These are phyloP conservation scores for Pseudogymnoascus sp. DNA, from an alignment of 2,329 filamentous ascomycete species.

Conservation along the genomic window DNA sequence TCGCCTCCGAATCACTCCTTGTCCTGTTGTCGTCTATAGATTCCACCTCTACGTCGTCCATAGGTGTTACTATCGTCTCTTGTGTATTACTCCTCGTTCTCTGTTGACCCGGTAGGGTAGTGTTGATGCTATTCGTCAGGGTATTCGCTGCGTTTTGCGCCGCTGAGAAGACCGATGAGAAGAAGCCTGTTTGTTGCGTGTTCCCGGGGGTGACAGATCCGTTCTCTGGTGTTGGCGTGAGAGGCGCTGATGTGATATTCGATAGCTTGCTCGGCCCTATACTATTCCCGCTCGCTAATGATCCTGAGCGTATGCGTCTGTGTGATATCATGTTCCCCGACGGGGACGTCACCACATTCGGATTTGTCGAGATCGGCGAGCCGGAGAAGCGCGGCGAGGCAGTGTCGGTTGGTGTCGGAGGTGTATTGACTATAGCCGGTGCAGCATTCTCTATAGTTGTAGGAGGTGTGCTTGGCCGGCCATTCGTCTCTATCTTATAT, in stretches of 20 bases:
- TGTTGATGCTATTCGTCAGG: slow-evolving; percentile 66
- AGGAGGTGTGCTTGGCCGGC: slow-evolving; percentile 24
- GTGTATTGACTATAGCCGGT: slow-evolving; percentile 56
- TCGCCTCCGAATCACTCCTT: slow-evolving; percentile 37
- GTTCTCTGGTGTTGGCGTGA: slow-evolving; percentile 68
- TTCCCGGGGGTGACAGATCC: slow-evolving; percentile 46
- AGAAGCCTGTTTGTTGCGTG: slow-evolving; percentile 64
- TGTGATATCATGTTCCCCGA: slow-evolving; percentile 68
- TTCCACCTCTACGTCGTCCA: slow-evolving; percentile 24
- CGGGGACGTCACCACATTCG: slow-evolving; percentile 52
- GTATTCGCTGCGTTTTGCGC: slow-evolving; percentile 84
- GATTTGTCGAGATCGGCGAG: slow-evolving; percentile 19
- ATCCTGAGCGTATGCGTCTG: slow-evolving; percentile 51
- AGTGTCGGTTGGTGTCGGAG: slow-evolving; percentile 53
- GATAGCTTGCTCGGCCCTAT: slow-evolving; percentile 75
- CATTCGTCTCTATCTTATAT: slow-evolving; percentile 20
- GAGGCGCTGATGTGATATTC: slow-evolving; percentile 59
- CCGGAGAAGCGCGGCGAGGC: slow-evolving; percentile 21
- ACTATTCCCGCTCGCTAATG: slow-evolving; percentile 26
- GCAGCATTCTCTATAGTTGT: slow-evolving; percentile 19
- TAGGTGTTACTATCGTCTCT: slow-evolving; percentile 17
- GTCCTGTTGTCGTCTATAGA: slow-evolving; percentile 23
- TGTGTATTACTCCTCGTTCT: slow-evolving; percentile 32
- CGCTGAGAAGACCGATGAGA: slow-evolving; percentile 85
- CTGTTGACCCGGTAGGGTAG: slow-evolving; percentile 45